Conservation (phyloP, 2,329 filamentous ascomycete genomes). For the Fusarium coicis region DNA sequence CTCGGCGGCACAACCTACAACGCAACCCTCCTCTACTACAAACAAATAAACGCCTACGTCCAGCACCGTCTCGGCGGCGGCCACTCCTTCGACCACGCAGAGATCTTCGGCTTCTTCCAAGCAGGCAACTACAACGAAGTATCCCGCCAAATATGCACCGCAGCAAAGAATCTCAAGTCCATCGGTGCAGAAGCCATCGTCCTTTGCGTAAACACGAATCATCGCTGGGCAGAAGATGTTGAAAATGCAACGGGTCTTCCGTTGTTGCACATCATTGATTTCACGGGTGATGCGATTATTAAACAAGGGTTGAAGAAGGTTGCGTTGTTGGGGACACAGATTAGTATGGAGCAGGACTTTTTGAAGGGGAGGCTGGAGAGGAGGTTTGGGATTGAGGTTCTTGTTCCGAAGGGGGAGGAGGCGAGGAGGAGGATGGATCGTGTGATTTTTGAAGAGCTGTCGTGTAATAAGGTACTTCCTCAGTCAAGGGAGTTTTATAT, state of each 20-base stretch:
- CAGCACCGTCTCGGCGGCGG: not conserved
- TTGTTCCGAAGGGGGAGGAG: not conserved
- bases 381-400: not conserved
- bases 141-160: not conserved
- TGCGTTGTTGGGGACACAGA: not conserved
- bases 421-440: not conserved
- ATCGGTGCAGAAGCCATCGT: constrained; percentile 11
- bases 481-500: constrained; percentile 7
- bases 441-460: constrained; percentile 8
- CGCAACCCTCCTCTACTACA: constrained; percentile 1
- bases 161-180: constrained; percentile 6
- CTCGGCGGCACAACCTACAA: constrained; percentile 11
- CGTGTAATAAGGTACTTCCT: not conserved
- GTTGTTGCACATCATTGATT: constrained; percentile 1
- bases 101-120: not conserved
- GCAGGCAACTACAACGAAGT: constrained; percentile 10
- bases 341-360: constrained; percentile 9
- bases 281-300: not conserved
- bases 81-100: constrained; percentile 2
- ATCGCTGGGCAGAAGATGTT: constrained; percentile 5
- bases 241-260: not conserved
- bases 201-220: constrained; percentile 17
- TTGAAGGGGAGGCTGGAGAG: not conserved
- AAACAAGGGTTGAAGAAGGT: not conserved
- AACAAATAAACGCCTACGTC: constrained; percentile 10